Evolutionary conservation across 768 basidiomycete species (phyloP).

Genomic region (Suillus ampliporus): DNA sequence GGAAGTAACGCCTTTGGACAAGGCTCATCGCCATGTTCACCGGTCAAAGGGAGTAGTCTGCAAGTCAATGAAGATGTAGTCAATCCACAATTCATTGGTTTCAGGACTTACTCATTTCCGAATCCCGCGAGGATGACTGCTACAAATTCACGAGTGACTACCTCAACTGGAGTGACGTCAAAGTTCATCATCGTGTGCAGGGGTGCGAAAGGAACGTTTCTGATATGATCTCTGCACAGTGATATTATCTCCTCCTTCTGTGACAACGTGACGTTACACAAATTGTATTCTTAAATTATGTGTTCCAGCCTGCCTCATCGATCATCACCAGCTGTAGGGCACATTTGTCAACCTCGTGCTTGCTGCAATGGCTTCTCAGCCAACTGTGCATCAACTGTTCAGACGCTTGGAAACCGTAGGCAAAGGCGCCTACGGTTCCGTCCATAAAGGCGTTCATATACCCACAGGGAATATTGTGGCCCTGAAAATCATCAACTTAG

Average conservation of each 20-base stretch:
- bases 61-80: slow-evolving; percentile 19
- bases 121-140: slow-evolving; percentile 90
- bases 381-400: slow-evolving; percentile 79
- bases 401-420: slow-evolving; percentile 91
- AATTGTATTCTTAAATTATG: background rate
- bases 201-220: background rate
- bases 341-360: background rate
- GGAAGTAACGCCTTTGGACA: slow-evolving; percentile 89
- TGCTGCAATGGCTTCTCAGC: slow-evolving; percentile 46
- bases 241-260: background rate
- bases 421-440: slow-evolving; percentile 95
- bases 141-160: slow-evolving; percentile 76
- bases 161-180: slow-evolving; percentile 55
- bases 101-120: slow-evolving; percentile 77
- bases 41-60: slow-evolving; percentile 77
- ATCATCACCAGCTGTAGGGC: background rate
- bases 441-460: slow-evolving; percentile 88
- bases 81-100: background rate
- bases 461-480: slow-evolving; percentile 89
- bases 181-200: slow-evolving; percentile 58
- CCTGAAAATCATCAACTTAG: slow-evolving; percentile 98
- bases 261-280: slow-evolving; percentile 6
- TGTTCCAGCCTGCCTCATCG: background rate
- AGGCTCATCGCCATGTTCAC: slow-evolving; percentile 78
- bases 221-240: background rate